Conservation (phyloP, 2,329 filamentous ascomycete genomes). For the Rutstroemia sp. region DNA sequence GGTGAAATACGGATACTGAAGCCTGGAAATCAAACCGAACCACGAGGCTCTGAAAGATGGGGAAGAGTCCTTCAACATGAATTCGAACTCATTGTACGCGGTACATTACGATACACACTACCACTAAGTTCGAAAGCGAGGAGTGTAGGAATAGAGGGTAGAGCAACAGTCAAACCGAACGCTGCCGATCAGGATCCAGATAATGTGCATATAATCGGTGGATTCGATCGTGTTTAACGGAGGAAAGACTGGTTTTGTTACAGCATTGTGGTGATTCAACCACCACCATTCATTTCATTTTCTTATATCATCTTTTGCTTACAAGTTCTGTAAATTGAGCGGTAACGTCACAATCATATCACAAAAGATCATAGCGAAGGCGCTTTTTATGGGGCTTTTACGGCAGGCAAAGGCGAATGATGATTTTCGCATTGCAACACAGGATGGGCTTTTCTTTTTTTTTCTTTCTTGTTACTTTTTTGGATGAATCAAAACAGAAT, state of each 20-base stretch:
- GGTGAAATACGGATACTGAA: conserved; percentile 76
- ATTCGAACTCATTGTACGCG: conserved; percentile 88
- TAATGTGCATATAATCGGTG: conserved; percentile 20
- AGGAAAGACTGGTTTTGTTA: neutral
- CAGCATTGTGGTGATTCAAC: conserved; percentile 2
- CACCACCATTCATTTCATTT: conserved; percentile 3
- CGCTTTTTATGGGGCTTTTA: conserved; percentile 6
- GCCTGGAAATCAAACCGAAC: conserved; percentile 82
- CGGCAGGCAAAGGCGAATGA: conserved; percentile 7
- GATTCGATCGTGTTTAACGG: conserved; percentile 4
- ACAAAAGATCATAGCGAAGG: conserved; percentile 8
- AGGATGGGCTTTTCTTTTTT: conserved; percentile 1
- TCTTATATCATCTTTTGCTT: conserved; percentile 5
- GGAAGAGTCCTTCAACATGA: conserved; percentile 83
- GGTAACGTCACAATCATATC: conserved; percentile 5
- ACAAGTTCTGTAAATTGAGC: conserved; percentile 8
- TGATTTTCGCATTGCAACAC: conserved; percentile 1
- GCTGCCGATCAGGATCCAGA: conserved; percentile 27
- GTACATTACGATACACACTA: conserved; percentile 75
- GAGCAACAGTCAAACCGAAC: conserved; percentile 54
- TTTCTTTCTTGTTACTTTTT: neutral
- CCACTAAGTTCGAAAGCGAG: conserved; percentile 53
- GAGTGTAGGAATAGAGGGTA: conserved; percentile 52
- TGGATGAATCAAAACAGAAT: conserved; percentile 8
- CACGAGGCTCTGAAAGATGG: conserved; percentile 79